Conservation (phyloP, 768 basidiomycete species). For the Kwoniella europaea region DNA sequence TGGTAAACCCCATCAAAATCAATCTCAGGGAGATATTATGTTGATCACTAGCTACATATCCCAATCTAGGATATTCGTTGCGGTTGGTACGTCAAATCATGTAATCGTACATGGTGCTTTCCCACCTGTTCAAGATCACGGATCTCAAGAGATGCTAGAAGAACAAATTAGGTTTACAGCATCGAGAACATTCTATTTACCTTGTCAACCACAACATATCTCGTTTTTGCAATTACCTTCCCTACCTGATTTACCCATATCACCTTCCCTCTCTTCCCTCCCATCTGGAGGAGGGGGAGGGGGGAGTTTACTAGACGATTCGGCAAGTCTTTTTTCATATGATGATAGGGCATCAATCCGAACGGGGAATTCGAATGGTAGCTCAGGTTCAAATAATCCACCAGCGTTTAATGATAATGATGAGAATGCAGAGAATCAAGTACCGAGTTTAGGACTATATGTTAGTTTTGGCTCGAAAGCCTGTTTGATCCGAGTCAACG, state of each 20-base stretch:
- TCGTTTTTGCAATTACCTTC: slow-evolving; percentile 29
- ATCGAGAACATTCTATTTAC: slow-evolving; percentile 36
- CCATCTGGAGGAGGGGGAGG: neutral
- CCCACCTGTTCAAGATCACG: neutral
- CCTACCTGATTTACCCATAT: neutral
- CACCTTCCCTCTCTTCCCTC: neutral
- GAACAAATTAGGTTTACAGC: slow-evolving; percentile 19
- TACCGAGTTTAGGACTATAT: slow-evolving; percentile 26
- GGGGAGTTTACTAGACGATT: neutral
- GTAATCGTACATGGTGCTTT: slow-evolving; percentile 23
- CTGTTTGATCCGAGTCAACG: slow-evolving; percentile 30
- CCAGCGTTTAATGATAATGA: neutral
- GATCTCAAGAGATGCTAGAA: too few relatives aligned
- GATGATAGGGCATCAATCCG: slow-evolving; percentile 17
- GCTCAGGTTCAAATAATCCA: neutral
- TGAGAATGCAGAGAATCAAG: neutral
- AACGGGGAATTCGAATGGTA: neutral
- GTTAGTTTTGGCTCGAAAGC: slow-evolving; percentile 34
- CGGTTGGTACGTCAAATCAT: slow-evolving; percentile 22
- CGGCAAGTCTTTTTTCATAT: slow-evolving; percentile 10
- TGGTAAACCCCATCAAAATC: neutral
- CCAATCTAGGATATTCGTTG: slow-evolving; percentile 16
- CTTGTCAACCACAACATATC: slow-evolving; percentile 22
- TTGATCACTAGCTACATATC: slow-evolving; percentile 4
- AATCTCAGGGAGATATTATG: neutral